Percentiles rank a stretch among this genome's conserved stretches.
Evolutionary conservation across 371 early-diverging fungal genomes (phyloP).

Genomic region (Rhizopus stolonifer): DNA sequence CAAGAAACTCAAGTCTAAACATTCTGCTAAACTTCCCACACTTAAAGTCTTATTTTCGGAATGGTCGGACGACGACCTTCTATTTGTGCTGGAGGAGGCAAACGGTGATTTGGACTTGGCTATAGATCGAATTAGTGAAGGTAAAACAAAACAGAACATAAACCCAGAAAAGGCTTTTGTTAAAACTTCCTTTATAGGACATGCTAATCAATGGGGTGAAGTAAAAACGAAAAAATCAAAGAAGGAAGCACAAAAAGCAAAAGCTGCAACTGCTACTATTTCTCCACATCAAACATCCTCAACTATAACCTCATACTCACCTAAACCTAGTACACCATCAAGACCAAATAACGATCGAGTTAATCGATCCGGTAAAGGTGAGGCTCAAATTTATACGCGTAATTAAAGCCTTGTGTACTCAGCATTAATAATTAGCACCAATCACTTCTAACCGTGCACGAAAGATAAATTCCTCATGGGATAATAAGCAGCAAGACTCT

Average conservation of each 20-base stretch:
- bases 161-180: neutral
- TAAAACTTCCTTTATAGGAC: slow-evolving; percentile 54
- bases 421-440: slow-evolving; percentile 4
- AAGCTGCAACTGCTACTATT: slow-evolving; percentile 19
- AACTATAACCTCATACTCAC: slow-evolving; percentile 17
- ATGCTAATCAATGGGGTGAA: slow-evolving; percentile 88
- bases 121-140: slow-evolving; percentile 80
- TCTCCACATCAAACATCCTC: slow-evolving; percentile 27
- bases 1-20: slow-evolving; percentile 59
- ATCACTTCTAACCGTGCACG: slow-evolving; percentile 18
- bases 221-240: slow-evolving; percentile 81
- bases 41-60: slow-evolving; percentile 82
- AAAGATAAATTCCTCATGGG: slow-evolving; percentile 24
- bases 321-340: slow-evolving; percentile 21
- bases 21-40: slow-evolving; percentile 62
- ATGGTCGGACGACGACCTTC: slow-evolving; percentile 89
- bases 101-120: slow-evolving; percentile 83
- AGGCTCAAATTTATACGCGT: neutral
- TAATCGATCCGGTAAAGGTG: slow-evolving; percentile 29
- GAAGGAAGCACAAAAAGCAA: slow-evolving; percentile 51
- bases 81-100: slow-evolving; percentile 80
- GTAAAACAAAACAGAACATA: slow-evolving; percentile 40
- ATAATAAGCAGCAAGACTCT: slow-evolving; percentile 12
- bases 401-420: neutral
- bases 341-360: slow-evolving; percentile 25